These are phyloP conservation scores for Raphanus hybrid DNA, from an alignment of 441 rosid species.

Conservation along the genomic window DNA sequence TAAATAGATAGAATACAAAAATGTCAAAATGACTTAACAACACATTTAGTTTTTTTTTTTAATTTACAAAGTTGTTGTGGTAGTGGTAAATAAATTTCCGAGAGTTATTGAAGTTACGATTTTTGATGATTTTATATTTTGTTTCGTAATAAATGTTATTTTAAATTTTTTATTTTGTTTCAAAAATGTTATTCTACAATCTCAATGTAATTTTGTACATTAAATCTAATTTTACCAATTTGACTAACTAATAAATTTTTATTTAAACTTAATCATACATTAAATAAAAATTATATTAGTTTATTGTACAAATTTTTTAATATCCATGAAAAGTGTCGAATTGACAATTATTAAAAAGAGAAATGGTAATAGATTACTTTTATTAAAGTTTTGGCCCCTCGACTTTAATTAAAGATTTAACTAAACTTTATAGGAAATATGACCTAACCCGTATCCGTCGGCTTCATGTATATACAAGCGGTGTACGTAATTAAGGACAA, in stretches of 20 bases:
- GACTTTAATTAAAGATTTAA: slow-evolving; percentile 30
- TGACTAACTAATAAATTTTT: no score
- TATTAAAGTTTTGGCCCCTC: slow-evolving; percentile 7
- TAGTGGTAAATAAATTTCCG: slow-evolving; percentile 3
- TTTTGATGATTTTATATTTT: background rate
- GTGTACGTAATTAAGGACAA: background rate
- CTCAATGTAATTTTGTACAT: no score
- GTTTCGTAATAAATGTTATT: no score
- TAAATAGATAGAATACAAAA: no score
- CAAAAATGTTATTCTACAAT: no score
- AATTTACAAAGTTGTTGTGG: slow-evolving; percentile 13
- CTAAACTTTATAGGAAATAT: background rate
- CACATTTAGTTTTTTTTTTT: slow-evolving; percentile 7
- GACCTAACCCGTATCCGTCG: slow-evolving; percentile 25
- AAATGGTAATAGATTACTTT: background rate
- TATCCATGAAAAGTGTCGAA: no score
- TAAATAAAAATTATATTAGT: no score
- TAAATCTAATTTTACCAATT: no score
- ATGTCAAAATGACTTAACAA: background rate
- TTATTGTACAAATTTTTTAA: no score
- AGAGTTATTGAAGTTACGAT: background rate
- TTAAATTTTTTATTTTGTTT: no score
- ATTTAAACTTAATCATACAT: no score
- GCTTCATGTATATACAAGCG: slow-evolving; percentile 2
- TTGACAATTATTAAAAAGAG: background rate